These are phyloP conservation scores for Nannochloropsis salina DNA, from an alignment of 108 stramenopile species.

Conservation along the genomic window DNA sequence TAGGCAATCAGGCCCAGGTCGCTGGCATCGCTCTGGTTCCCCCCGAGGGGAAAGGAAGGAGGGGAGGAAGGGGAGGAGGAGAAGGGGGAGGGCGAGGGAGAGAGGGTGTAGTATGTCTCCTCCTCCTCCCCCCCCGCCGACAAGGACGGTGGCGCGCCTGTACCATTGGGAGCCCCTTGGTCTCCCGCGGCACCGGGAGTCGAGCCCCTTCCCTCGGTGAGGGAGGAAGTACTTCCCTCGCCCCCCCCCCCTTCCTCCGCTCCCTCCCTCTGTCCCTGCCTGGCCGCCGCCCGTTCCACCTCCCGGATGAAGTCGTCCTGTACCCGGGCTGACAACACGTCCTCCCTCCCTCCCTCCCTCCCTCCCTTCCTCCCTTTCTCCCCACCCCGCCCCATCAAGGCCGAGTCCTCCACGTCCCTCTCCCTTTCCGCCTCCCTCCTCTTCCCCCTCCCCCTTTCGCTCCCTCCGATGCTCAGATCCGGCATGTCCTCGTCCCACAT, in stretches of 20 bases:
- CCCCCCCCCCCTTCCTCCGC: background rate
- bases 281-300: background rate
- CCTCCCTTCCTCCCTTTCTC: background rate
- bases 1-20: background rate
- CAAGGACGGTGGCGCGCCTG: background rate
- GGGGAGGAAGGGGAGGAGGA: background rate
- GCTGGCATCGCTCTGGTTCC: background rate
- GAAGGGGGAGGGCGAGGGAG: background rate
- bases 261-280: background rate
- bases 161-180: background rate
- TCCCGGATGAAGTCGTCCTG: slow-evolving; percentile 7
- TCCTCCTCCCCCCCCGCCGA: background rate
- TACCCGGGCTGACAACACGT: background rate
- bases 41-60: background rate
- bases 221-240: background rate
- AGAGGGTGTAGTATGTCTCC: background rate
- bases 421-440: background rate
- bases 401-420: slow-evolving; percentile 6
- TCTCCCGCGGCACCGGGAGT: background rate
- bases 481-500: slow-evolving; percentile 6
- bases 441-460: background rate
- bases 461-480: background rate
- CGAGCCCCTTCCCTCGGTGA: background rate
- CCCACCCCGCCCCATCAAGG: slow-evolving; percentile 6
- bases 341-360: background rate